These are phyloP conservation scores for Leccinum pachyderme DNA, from an alignment of 1,284 basidiomycete species.

Conservation along the genomic window DNA sequence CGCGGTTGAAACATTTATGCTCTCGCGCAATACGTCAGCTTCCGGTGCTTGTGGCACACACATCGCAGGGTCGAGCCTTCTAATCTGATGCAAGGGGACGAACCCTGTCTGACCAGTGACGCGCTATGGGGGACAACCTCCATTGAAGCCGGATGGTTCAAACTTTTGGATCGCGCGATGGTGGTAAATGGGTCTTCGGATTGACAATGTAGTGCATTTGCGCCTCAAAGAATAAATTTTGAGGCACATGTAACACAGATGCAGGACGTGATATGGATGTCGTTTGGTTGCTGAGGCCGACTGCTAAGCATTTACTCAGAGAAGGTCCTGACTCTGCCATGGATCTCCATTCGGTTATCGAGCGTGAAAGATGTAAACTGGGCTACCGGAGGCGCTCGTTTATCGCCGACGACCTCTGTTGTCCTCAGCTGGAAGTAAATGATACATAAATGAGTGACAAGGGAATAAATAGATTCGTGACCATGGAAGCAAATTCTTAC, in stretches of 20 bases:
- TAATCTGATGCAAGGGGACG: background rate
- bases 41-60: background rate
- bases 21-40: background rate
- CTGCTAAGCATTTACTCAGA: background rate
- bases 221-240: background rate
- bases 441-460: no score
- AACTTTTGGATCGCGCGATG: background rate
- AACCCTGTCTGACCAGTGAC: background rate
- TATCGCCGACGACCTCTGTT: no score
- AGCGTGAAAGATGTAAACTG: no score
- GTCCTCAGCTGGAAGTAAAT: no score
- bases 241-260: background rate
- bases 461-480: no score
- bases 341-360: no score
- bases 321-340: background rate
- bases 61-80: background rate
- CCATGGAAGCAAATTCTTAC: no score
- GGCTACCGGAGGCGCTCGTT: no score
- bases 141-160: background rate
- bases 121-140: background rate
- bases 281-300: background rate
- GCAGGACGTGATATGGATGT: background rate
- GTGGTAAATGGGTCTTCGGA: background rate
- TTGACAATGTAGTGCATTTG: background rate
- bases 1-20: background rate